These are phyloP conservation scores for Mollisiaceae sp. DNA, from an alignment of 2,329 filamentous ascomycete genomes.

Conservation along the genomic window DNA sequence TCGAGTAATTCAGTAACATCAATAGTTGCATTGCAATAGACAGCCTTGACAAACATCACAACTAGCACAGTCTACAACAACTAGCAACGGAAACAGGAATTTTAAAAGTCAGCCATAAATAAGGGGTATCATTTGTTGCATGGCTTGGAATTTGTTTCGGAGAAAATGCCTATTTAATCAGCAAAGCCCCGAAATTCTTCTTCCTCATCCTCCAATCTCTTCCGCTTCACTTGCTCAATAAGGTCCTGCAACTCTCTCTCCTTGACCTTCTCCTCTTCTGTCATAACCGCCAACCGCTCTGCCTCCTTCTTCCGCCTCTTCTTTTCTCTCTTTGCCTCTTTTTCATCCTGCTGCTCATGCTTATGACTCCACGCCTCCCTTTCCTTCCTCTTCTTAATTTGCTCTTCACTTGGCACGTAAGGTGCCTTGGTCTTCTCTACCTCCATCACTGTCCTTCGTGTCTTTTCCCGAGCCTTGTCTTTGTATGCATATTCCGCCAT, in stretches of 20 bases:
- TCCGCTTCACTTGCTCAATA: conserved; percentile 66
- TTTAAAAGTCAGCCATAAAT: too few species aligned
- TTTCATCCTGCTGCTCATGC: conserved; percentile 67
- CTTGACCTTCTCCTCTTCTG: conserved; percentile 69
- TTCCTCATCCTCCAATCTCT: conserved; percentile 46
- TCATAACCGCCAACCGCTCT: conserved; percentile 67
- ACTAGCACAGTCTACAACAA: too few species aligned
- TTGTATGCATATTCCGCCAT: conserved; percentile 73
- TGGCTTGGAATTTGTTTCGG: neutral
- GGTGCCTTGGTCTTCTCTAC: conserved; percentile 52
- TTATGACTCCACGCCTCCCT: conserved; percentile 77
- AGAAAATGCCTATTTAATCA: conserved; percentile 6
- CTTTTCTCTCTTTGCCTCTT: conserved; percentile 66
- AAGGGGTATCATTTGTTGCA: neutral
- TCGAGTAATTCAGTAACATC: too few species aligned
- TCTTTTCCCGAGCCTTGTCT: conserved; percentile 73
- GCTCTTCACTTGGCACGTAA: conserved; percentile 47
- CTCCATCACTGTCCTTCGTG: conserved; percentile 60
- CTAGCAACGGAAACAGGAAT: too few species aligned
- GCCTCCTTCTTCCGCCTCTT: conserved; percentile 68
- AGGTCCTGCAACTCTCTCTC: conserved; percentile 67
- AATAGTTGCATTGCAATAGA: too few species aligned
- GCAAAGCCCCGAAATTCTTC: conserved; percentile 44
- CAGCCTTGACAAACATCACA: too few species aligned
- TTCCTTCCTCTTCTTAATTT: conserved; percentile 62